Base-by-base conservation (phyloP, 2,329 filamentous ascomycete genomes). In the Mycosphaerella sp. region DNA sequence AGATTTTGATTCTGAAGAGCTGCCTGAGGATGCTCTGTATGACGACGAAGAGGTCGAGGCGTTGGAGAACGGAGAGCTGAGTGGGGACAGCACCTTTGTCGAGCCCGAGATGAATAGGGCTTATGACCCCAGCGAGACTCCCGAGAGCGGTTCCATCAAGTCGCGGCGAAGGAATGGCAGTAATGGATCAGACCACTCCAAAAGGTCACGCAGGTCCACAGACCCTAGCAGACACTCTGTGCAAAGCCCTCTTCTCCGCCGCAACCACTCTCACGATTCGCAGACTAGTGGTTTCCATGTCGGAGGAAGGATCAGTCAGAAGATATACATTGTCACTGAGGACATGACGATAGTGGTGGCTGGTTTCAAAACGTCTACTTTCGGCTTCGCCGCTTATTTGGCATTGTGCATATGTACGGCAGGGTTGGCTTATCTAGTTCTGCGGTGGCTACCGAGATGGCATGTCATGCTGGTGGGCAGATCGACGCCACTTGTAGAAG, bases 301-400 rank as follows among this genome's bases (percentile, higher is more conserved):
- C 36, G 80, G 79, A 9, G 80, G 81, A 37, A 81, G 87, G 51
- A 75, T 79, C 25, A 94, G 79, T 62, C 93, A 98, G 69, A 97
- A 96, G 71, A 79, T 96, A 18, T 93, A 96, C 69, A 89, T 98
- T 70, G 77, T 83, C 52, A 95, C 88, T 37, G 93, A 98, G 69
- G 93, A 98, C 68, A 75, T 98, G 57, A 96, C 89, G 1, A 89
- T 96, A 62, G 91, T 90, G 25, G 82, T 97, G 64, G 89, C 91
- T 18, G 93, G 93, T 0, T 98, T 97, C 69, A 82, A 79, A 44
- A 96, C 89, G 3, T 91, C 85, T 57, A 68, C 71, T 3, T 54
- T 81, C 12, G 89, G 93, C 1, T 86, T 83, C 62, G 68, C 78
- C 2, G 56, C 82, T 0, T 97, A 97, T 66, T 61, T 84, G 3